Base-by-base conservation (phyloP, 2,329 filamentous ascomycete species). In the Calonectria henricotiae region DNA sequence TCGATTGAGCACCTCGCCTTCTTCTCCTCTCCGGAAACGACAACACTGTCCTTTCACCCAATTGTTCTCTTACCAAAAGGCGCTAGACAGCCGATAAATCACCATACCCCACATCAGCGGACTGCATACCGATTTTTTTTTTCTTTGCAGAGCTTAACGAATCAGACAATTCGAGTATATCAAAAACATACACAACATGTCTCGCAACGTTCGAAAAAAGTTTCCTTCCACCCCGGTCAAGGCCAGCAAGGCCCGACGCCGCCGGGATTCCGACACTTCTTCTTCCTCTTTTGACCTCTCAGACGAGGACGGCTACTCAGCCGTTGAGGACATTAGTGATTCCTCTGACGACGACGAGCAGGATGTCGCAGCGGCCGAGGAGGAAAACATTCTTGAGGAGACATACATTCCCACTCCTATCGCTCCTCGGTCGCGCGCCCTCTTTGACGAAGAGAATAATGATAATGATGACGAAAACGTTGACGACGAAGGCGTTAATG, bases 281-380 rank as follows among this genome's bases (percentile, higher is more conserved):
- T 88, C 88, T 4, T 89, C 89, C 11, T 89, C 88, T 1, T 81
- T 88, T 67, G 84, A 89, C 76, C 84, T 90, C 6, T 92, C 92
- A 70, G 93, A 94, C 69, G 93, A 94, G 62, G 90, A 88, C 64
- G 92, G 90, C 67, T 94, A 95, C 81, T 93, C 91, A 1, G 92
- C 87, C 43, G 92, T 97, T 70, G 93, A 96, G 79, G 90, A 94
- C 62, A 92, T 97, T 71, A 93, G 89, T 75, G 93, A 95, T 76
- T 92, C 90, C 12, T 93, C 89, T 65, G 89, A 95, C 72, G 92
- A 94, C 73, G 93, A 96, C 80, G 92, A 96, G 81, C 90, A 93
- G 74, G 90, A 93, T 86, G 90, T 96, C 67, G 89, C 93, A 78
- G 89, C 91, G 86, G 88, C 90, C 85, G 94, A 96, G 88, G 93